Evolutionary conservation across 768 basidiomycete species (phyloP).

Genomic region (Pleurotus salmoneostramineus): DNA sequence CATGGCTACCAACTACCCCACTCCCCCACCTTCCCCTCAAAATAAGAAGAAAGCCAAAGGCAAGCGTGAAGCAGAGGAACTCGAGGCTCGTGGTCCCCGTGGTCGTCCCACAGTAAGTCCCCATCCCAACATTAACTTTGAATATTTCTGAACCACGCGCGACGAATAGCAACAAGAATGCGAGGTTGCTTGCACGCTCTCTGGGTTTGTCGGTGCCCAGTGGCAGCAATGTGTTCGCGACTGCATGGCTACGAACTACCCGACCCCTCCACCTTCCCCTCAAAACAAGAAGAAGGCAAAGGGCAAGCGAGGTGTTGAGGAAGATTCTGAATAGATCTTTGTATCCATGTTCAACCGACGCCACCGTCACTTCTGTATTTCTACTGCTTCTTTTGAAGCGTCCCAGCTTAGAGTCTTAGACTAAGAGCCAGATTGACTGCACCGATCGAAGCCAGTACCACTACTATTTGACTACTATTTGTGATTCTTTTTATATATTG

Average conservation of each 20-base stretch:
- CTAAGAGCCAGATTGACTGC: too few species aligned
- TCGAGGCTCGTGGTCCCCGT: neutral
- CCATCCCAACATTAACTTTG: neutral
- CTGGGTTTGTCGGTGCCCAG: neutral
- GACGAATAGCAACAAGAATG: neutral
- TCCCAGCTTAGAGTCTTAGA: too few species aligned
- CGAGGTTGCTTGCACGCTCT: neutral
- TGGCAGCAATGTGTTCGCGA: neutral
- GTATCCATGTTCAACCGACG: too few species aligned
- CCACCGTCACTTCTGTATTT: too few species aligned
- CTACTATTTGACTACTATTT: too few species aligned
- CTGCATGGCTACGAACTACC: neutral
- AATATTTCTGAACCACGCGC: neutral
- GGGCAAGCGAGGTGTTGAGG: too few species aligned
- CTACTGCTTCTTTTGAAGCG: too few species aligned
- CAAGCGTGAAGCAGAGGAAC: neutral
- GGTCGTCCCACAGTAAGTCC: neutral
- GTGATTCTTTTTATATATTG: too few species aligned
- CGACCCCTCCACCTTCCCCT: neutral
- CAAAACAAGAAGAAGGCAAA: neutral
- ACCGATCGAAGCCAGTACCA: too few species aligned
- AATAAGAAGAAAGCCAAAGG: neutral
- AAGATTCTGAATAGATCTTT: too few species aligned
- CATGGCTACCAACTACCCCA: neutral
- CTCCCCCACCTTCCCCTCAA: neutral